Percentiles rank a stretch among this genome's conserved stretches.
Conservation (phyloP, 2,329 filamentous ascomycete species). For the Fusarium sacchari region DNA sequence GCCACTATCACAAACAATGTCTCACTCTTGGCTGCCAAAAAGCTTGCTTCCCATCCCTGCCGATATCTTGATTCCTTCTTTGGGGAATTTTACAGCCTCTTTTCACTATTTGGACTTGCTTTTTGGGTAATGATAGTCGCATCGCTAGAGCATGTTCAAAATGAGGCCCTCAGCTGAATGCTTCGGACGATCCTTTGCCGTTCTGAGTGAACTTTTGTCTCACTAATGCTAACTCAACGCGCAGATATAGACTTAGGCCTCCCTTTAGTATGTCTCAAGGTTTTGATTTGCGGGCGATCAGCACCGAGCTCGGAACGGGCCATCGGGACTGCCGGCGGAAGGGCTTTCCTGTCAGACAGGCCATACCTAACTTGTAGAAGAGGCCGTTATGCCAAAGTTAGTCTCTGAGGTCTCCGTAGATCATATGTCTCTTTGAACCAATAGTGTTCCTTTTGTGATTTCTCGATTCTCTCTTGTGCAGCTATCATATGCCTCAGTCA, state of each 20-base stretch:
- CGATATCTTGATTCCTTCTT: fast-evolving
- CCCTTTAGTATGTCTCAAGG: background rate
- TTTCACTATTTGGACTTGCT: background rate
- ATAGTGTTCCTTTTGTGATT: background rate
- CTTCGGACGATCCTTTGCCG: background rate
- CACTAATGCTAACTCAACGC: background rate
- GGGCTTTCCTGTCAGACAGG: background rate
- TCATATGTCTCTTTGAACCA: background rate
- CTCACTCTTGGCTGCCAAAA: background rate
- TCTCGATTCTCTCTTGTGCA: background rate
- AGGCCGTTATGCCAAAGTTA: background rate
- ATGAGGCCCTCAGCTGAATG: background rate
- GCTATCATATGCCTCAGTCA: too few species aligned
- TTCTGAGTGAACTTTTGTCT: background rate
- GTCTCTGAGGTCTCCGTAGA: background rate
- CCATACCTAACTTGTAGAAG: background rate
- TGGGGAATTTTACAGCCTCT: background rate
- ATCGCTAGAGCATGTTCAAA: background rate
- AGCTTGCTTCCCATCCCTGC: background rate
- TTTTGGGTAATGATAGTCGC: background rate
- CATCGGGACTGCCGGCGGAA: background rate
- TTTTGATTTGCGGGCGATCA: background rate
- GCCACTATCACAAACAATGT: background rate
- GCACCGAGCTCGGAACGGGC: background rate
- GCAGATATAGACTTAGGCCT: background rate